A percentile compares a stretch with the other conserved stretches of the same genome.
These are phyloP conservation scores for Hypoxylon perforatum DNA, from an alignment of 495 filamentous ascomycete species.

Conservation along the genomic window DNA sequence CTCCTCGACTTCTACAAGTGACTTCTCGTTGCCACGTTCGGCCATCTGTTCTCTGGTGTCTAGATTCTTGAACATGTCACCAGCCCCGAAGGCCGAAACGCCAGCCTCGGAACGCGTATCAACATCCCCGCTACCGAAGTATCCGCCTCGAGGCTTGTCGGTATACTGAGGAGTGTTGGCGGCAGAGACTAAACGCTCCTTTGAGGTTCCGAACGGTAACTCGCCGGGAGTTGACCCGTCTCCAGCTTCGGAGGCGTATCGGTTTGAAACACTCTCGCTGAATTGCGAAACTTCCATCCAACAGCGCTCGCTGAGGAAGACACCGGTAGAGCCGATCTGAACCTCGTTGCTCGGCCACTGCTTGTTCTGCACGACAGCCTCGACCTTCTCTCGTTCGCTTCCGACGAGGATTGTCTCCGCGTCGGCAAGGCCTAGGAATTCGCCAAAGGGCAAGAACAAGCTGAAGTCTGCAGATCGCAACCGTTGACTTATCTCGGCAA, in stretches of 20 bases:
- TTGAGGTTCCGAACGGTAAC: conserved; percentile 70
- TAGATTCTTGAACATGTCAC: conserved; percentile 98
- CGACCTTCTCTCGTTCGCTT: conserved; percentile 91
- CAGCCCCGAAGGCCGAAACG: conserved; percentile 84
- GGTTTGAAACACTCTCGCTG: conserved; percentile 69
- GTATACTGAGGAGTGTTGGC: conserved; percentile 72
- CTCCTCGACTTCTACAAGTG: conserved; percentile 90
- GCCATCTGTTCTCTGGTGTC: conserved; percentile 94
- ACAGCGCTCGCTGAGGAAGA: conserved; percentile 94
- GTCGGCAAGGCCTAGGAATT: conserved; percentile 91
- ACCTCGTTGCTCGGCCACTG: conserved; percentile 94
- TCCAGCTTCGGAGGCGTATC: conserved; percentile 62
- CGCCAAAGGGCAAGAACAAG: conserved; percentile 92
- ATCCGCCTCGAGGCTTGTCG: conserved; percentile 79
- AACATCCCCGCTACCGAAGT: conserved; percentile 84
- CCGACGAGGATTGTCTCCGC: conserved; percentile 85
- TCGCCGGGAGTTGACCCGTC: conserved; percentile 52
- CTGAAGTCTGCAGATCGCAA: conserved; percentile 94
- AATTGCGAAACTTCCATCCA: conserved; percentile 90
- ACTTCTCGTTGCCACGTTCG: conserved; percentile 91
- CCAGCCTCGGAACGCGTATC: conserved; percentile 92
- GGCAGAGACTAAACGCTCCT: conserved; percentile 71
- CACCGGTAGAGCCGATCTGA: conserved; percentile 87
- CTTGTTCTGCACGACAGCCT: conserved; percentile 87
- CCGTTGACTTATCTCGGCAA: conserved; percentile 95